A percentile compares a stretch with the other conserved stretches of the same genome.
phyloP scores from a whole-genome alignment of 192 early-diverging fungal species.

The Chytriomyces confervae region DNA sequence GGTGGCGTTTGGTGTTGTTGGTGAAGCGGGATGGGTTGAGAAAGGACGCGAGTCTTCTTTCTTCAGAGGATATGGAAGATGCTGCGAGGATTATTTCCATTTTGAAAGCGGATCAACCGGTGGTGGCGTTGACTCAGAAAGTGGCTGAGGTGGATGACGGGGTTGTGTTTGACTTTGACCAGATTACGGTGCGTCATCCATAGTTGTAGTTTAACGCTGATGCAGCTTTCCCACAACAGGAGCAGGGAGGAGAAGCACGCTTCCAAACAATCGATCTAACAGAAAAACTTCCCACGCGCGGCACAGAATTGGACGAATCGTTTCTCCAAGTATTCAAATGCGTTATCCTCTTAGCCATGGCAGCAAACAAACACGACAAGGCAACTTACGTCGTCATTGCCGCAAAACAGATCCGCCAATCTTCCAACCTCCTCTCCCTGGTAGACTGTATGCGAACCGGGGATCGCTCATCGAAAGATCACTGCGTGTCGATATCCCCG shows the following conservation, averaged over 20 bases:
- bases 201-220: background rate
- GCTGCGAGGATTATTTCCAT: slow-evolving; percentile 9
- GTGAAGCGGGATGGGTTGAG: background rate
- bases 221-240: background rate
- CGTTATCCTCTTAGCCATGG: slow-evolving; percentile 56
- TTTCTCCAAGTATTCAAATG: slow-evolving; percentile 56
- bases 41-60: background rate
- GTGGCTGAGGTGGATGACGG: background rate
- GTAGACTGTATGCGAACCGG: slow-evolving; percentile 44
- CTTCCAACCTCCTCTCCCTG: slow-evolving; percentile 50
- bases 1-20: background rate
- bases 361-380: slow-evolving; percentile 64
- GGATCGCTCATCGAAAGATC: slow-evolving; percentile 10
- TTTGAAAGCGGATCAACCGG: background rate
- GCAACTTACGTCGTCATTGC: slow-evolving; percentile 56
- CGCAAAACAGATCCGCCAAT: slow-evolving; percentile 56
- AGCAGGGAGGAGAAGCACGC: slow-evolving; percentile 18
- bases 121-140: background rate
- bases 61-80: slow-evolving; percentile 27
- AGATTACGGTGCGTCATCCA: background rate
- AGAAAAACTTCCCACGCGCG: slow-evolving; percentile 43
- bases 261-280: slow-evolving; percentile 38
- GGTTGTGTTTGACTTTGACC: too few relatives aligned
- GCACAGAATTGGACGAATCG: slow-evolving; percentile 57
- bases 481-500: slow-evolving; percentile 27